Evolutionary conservation across 768 basidiomycete genomes (phyloP).

Genomic region (Thelephora aurantiotincta): DNA sequence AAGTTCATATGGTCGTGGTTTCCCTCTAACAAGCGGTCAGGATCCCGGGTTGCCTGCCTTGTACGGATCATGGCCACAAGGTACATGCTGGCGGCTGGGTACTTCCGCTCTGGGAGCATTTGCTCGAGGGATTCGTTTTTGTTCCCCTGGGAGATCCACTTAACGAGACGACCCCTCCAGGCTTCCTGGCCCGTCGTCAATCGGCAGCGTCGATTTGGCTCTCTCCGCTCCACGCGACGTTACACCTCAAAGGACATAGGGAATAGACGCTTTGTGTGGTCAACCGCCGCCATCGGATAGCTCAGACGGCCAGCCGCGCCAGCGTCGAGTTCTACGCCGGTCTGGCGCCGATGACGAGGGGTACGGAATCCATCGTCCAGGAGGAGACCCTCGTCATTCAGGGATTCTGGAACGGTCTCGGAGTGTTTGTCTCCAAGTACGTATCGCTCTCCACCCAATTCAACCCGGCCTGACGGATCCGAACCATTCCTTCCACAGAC

Average conservation of each 20-base stretch:
- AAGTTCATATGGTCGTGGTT: slow-evolving; percentile 42
- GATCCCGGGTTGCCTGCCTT: slow-evolving; percentile 74
- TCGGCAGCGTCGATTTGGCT: slow-evolving; percentile 82
- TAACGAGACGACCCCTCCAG: slow-evolving; percentile 21
- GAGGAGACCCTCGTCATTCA: slow-evolving; percentile 92
- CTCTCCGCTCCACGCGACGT: slow-evolving; percentile 65
- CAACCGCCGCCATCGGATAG: slow-evolving; percentile 87
- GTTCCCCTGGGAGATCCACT: neutral
- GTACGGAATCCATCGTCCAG: slow-evolving; percentile 28
- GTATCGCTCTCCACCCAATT: slow-evolving; percentile 16
- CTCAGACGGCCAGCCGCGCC: slow-evolving; percentile 93
- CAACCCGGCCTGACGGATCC: neutral
- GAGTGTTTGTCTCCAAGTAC: slow-evolving; percentile 92
- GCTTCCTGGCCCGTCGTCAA: slow-evolving; percentile 90
- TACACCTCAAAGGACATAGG: slow-evolving; percentile 82
- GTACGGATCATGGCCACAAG: slow-evolving; percentile 98
- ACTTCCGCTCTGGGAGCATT: slow-evolving; percentile 94
- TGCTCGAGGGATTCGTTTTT: slow-evolving; percentile 36
- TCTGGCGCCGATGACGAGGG: slow-evolving; percentile 67
- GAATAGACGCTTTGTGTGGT: slow-evolving; percentile 78
- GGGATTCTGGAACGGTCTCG: slow-evolving; percentile 86
- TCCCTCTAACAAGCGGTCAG: slow-evolving; percentile 22
- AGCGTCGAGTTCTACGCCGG: slow-evolving; percentile 98
- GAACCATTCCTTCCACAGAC: slow-evolving; percentile 1
- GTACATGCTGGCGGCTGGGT: slow-evolving; percentile 97